These are phyloP conservation scores for Porcisia hertigi DNA, from an alignment of 208 protist genomes.

Conservation along the genomic window DNA sequence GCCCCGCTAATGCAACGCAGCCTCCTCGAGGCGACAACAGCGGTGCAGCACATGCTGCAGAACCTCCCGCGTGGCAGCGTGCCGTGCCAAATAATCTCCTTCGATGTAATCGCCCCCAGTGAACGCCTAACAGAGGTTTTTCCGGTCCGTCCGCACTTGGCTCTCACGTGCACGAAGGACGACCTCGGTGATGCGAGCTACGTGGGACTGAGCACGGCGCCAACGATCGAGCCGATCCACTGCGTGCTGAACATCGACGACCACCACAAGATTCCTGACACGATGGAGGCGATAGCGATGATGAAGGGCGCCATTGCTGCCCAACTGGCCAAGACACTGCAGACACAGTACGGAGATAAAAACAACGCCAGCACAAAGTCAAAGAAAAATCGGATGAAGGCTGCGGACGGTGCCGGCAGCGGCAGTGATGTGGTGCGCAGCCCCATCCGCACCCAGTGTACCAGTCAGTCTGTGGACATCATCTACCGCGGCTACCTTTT, in stretches of 20 bases:
- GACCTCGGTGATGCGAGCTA: slow-evolving; percentile 50
- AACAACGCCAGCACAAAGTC: neutral
- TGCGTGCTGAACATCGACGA: slow-evolving; percentile 86
- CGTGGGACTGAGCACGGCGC: slow-evolving; percentile 53
- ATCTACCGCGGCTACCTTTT: slow-evolving; percentile 84
- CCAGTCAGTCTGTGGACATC: slow-evolving; percentile 76
- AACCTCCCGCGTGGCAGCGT: slow-evolving; percentile 55
- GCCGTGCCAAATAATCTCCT: slow-evolving; percentile 75
- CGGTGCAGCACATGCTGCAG: slow-evolving; percentile 67
- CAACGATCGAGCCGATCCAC: slow-evolving; percentile 77
- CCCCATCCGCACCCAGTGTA: slow-evolving; percentile 56
- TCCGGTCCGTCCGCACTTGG: slow-evolving; percentile 75
- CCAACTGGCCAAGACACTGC: slow-evolving; percentile 77
- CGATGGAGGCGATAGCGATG: slow-evolving; percentile 75
- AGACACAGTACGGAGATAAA: slow-evolving; percentile 39
- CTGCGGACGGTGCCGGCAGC: slow-evolving; percentile 5
- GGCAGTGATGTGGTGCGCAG: slow-evolving; percentile 12
- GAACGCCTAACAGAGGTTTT: slow-evolving; percentile 79
- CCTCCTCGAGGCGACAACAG: slow-evolving; percentile 59
- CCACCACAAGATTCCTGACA: slow-evolving; percentile 83
- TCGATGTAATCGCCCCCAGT: slow-evolving; percentile 74
- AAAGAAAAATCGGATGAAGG: slow-evolving; percentile 14
- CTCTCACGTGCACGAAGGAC: slow-evolving; percentile 72
- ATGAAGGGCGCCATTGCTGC: slow-evolving; percentile 89
- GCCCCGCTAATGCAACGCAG: slow-evolving; percentile 56